These are phyloP conservation scores for Coemansia sp. DNA, from an alignment of 192 early-diverging fungal species.

Conservation along the genomic window DNA sequence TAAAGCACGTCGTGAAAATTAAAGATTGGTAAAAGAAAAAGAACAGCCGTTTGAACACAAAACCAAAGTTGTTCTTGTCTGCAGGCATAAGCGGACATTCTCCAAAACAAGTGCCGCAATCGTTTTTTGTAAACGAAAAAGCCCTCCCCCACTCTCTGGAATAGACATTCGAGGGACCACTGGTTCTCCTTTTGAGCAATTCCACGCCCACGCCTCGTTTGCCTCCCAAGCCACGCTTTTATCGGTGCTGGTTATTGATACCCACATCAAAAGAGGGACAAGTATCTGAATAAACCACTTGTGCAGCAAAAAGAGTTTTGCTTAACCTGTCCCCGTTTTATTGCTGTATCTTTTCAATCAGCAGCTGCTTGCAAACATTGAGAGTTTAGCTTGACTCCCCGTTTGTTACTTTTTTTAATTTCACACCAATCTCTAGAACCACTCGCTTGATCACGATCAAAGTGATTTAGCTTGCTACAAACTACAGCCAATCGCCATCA, in stretches of 20 bases:
- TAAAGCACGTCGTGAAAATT: background rate
- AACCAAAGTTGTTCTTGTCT: background rate
- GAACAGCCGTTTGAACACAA: background rate
- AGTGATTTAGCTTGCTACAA: too few species aligned
- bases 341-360: too few species aligned
- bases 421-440: too few species aligned
- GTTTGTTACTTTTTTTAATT: too few species aligned
- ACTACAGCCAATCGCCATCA: background rate
- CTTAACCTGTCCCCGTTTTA: background rate
- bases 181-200: background rate
- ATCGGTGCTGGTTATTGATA: background rate
- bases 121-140: too few species aligned
- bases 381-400: too few species aligned
- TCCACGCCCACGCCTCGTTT: conserved; percentile 1
- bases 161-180: background rate
- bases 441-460: too few species aligned
- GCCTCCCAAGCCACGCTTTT: background rate
- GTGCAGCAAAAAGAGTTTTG: background rate
- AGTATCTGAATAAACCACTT: background rate
- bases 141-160: background rate
- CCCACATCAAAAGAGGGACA: background rate
- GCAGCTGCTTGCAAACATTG: too few species aligned
- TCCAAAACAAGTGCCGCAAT: background rate
- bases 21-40: background rate
- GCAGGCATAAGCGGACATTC: background rate